Conservation (phyloP, 371 early-diverging fungal species). For the Mortierella sp. region DNA sequence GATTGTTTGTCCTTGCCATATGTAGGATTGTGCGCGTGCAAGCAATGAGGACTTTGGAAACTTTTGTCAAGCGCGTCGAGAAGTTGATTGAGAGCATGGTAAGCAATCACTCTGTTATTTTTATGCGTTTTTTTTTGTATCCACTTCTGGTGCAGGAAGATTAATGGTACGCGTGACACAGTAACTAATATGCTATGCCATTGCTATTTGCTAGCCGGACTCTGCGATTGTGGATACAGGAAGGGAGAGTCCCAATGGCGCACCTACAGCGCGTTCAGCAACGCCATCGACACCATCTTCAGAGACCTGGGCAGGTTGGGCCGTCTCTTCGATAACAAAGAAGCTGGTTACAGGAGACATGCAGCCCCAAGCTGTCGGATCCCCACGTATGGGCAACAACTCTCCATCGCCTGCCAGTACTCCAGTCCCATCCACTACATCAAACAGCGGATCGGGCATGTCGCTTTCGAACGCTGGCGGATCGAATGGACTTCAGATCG, state of each 20-base stretch:
- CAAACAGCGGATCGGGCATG: conserved; percentile 31
- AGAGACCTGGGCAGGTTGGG: conserved; percentile 84
- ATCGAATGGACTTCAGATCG: conserved; percentile 42
- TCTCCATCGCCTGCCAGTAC: conserved; percentile 31
- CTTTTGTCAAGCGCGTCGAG: conserved; percentile 76
- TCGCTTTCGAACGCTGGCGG: conserved; percentile 19
- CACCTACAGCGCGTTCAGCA: conserved; percentile 27
- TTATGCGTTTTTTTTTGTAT: background rate
- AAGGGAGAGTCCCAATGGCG: conserved; percentile 41
- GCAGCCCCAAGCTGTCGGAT: conserved; percentile 45
- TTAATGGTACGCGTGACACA: background rate
- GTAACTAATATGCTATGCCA: background rate
- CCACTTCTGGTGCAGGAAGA: background rate
- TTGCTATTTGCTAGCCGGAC: conserved; percentile 63
- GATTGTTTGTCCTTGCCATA: background rate
- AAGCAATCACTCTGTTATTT: conserved; percentile 9
- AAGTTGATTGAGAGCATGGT: conserved; percentile 81
- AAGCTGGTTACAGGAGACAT: conserved; percentile 57
- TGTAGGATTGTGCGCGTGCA: conserved; percentile 81
- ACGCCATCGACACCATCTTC: conserved; percentile 54
- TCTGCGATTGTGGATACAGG: conserved; percentile 60
- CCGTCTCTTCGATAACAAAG: conserved; percentile 75
- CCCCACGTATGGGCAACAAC: conserved; percentile 22
- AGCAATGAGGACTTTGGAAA: conserved; percentile 81
- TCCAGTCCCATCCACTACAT: conserved; percentile 28